These are phyloP conservation scores for Rhinocladiella mackenziei DNA, from an alignment of 2,329 filamentous ascomycete genomes.

Conservation along the genomic window DNA sequence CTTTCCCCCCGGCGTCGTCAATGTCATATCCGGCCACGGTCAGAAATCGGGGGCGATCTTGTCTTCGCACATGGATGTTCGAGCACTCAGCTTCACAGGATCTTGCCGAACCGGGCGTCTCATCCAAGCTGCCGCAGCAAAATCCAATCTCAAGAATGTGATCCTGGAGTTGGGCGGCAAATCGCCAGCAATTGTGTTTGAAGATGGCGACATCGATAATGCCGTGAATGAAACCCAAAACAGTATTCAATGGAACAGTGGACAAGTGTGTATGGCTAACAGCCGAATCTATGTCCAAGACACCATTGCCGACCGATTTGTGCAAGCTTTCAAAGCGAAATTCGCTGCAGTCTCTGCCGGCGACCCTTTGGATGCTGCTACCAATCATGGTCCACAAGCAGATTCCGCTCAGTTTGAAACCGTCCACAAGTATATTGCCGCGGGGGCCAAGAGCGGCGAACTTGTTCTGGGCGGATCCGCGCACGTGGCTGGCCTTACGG, in stretches of 20 bases:
- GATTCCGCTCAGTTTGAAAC: conserved; percentile 43
- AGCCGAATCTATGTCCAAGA: conserved; percentile 26
- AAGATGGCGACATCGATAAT: conserved; percentile 55
- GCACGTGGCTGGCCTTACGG: conserved; percentile 25
- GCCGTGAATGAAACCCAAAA: conserved; percentile 45
- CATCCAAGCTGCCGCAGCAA: conserved; percentile 69
- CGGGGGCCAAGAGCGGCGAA: conserved; percentile 40
- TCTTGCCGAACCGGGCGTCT: conserved; percentile 66
- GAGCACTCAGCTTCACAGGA: conserved; percentile 76
- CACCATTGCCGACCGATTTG: conserved; percentile 24
- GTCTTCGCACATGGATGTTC: conserved; percentile 62
- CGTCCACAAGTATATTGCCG: conserved; percentile 41
- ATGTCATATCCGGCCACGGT: conserved; percentile 69
- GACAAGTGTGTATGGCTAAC: conserved; percentile 57
- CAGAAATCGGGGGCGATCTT: conserved; percentile 64
- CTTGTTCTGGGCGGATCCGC: conserved; percentile 39
- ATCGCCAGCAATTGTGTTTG: conserved; percentile 54
- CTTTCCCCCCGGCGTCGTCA: conserved; percentile 72
- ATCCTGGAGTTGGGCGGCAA: conserved; percentile 60
- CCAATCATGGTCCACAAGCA: conserved; percentile 44
- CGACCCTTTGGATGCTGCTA: conserved; percentile 39
- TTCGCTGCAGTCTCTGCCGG: conserved; percentile 37
- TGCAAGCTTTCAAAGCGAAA: conserved; percentile 35
- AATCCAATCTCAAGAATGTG: conserved; percentile 58
- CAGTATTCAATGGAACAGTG: conserved; percentile 56